A percentile compares a stretch with the other conserved stretches of the same genome.
Evolutionary conservation across 2,329 filamentous ascomycete species (phyloP).

Genomic region (Bipolaris sorokiniana): DNA sequence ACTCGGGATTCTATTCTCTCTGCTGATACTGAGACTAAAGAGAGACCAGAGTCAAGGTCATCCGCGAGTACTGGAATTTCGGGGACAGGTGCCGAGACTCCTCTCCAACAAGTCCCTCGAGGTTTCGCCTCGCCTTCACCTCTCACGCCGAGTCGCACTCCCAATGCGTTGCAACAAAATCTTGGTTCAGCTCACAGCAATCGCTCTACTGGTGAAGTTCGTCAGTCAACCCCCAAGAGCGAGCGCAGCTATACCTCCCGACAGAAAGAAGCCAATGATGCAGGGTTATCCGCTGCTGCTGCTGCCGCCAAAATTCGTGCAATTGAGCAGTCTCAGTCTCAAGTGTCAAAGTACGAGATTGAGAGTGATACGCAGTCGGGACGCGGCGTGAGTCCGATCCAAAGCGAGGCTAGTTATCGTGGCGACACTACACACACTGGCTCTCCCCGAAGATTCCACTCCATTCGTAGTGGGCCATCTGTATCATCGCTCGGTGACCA

Average conservation of each 20-base stretch:
- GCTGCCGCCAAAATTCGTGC: conserved; percentile 50
- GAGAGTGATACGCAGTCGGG: conserved; percentile 44
- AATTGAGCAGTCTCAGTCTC: conserved; percentile 42
- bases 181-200: conserved; percentile 72
- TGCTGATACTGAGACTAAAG: conserved; percentile 69
- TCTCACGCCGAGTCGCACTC: conserved; percentile 67
- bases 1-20: conserved; percentile 88
- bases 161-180: conserved; percentile 60
- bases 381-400: conserved; percentile 83
- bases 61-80: conserved; percentile 58
- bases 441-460: conserved; percentile 57
- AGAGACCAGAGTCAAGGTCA: conserved; percentile 64
- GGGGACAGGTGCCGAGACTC: conserved; percentile 55
- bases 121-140: conserved; percentile 66
- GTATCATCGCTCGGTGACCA: conserved; percentile 69
- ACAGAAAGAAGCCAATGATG: conserved; percentile 28
- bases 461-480: conserved; percentile 52
- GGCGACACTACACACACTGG: conserved; percentile 32
- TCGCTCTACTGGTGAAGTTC: conserved; percentile 59
- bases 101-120: conserved; percentile 67
- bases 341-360: conserved; percentile 47
- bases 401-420: conserved; percentile 83
- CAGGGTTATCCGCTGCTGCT: conserved; percentile 40
- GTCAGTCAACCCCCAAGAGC: conserved; percentile 52
- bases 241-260: conserved; percentile 54